phyloP scores from a whole-genome alignment of 2,329 filamentous ascomycete species.

The Epichloe brachyelytri region DNA sequence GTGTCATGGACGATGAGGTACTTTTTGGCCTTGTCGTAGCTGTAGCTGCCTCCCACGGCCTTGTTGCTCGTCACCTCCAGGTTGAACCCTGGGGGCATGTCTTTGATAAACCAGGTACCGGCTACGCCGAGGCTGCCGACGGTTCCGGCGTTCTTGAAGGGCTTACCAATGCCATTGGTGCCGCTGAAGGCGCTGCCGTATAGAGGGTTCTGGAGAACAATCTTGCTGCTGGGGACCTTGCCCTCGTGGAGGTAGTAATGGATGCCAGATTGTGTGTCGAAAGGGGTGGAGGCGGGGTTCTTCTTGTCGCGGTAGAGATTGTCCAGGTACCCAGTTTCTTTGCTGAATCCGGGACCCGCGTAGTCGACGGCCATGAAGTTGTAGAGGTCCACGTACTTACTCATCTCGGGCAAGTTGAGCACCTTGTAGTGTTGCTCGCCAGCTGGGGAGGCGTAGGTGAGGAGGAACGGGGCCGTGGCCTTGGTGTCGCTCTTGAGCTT shows the following conservation, averaged over 20 bases:
- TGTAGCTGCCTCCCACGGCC: slow-evolving; percentile 48
- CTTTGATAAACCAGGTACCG: slow-evolving; percentile 63
- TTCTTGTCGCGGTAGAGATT: slow-evolving; percentile 47
- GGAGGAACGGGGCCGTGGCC: slow-evolving; percentile 32
- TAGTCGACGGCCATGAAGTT: slow-evolving; percentile 59
- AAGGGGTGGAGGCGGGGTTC: slow-evolving; percentile 49
- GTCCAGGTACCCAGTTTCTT: slow-evolving; percentile 48
- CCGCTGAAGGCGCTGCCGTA: slow-evolving; percentile 63
- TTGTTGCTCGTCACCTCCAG: slow-evolving; percentile 43
- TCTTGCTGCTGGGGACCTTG: slow-evolving; percentile 44
- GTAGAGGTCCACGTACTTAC: slow-evolving; percentile 44
- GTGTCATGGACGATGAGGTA: slow-evolving; percentile 63
- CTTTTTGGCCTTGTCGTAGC: slow-evolving; percentile 47
- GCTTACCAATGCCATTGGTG: slow-evolving; percentile 52
- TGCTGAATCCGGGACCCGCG: slow-evolving; percentile 50
- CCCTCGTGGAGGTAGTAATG: slow-evolving; percentile 36
- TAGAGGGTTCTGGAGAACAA: slow-evolving; percentile 63
- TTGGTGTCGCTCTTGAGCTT: slow-evolving; percentile 20
- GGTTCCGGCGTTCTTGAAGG: slow-evolving; percentile 50
- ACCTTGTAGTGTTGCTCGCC: slow-evolving; percentile 34
- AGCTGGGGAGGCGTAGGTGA: slow-evolving; percentile 37
- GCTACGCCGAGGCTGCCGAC: slow-evolving; percentile 31
- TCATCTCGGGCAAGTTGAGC: slow-evolving; percentile 39
- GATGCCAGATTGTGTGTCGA: slow-evolving; percentile 54
- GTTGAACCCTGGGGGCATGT: slow-evolving; percentile 42